Base-by-base conservation (phyloP, 306 rosid genomes). In the Ceratonia siliqua region DNA sequence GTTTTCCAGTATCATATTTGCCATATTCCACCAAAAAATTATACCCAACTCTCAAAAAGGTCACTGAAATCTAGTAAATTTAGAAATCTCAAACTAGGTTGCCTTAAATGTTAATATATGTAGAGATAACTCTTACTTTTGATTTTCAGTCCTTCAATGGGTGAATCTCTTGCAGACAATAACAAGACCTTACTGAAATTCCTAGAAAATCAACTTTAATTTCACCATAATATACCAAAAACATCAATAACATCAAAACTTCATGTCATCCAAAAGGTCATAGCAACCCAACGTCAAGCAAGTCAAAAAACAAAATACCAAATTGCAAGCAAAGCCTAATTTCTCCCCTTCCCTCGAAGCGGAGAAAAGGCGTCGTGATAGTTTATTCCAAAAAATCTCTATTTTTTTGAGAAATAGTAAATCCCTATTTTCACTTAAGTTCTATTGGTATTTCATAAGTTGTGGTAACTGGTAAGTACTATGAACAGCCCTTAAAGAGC, bases 41-140 rank as follows among this genome's bases (percentile, higher is more conserved):
- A 42, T 38, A 10, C 46, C 64, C 61, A 18, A 7, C 67, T 66
- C 46, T 76, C 13, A 32, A 41, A 66, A 76, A 56, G 30, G 67
- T 41, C 41, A 3, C 24, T 72, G 43, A 43, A 72, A 20, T 22
- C 10, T 25, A 71, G 6, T 63, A 30, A 50, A 24, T 22, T 24
- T 33, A 17, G n/a, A 32, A 17, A 49, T 49, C 32, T 46, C 21
- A 32, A 42, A 6, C 7, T 17, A 0, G 17, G 66, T n/a, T 43
- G 28, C 43, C 32, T 35, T 56, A 57, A 45, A 56, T 61, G 22
- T 13, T 30, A 14, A 67, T 20, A 5, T 1, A 56, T 55, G 56
- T 43, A 12, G n/a, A n/a, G n/a, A n/a, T n/a, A 45, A 14, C 3
- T 45, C 52, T 50, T 50, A 14, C 17, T 9, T 20, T 2, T 20